Evolutionary conservation across 345 rosid species (phyloP).

Genomic region (Raphanus raphanistrum): DNA sequence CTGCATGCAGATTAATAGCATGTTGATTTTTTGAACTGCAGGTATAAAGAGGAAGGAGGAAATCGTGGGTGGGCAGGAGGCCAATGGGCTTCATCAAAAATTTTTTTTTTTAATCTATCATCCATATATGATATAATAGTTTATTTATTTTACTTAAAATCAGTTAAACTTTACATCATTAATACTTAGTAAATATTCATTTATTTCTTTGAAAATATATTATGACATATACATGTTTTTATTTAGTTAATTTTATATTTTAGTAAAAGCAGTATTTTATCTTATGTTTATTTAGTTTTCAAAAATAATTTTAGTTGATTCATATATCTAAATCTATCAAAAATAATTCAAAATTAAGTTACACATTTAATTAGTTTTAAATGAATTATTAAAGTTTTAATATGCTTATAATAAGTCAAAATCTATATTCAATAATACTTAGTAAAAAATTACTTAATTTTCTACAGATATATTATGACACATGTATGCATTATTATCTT

Average conservation of each 20-base stretch:
- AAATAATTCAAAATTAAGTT: too few species aligned
- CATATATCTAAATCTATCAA: too few species aligned
- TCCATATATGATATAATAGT: too few species aligned
- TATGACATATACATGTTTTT: not conserved
- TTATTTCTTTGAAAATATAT: too few species aligned
- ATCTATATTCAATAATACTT: not conserved
- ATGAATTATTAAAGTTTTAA: not conserved
- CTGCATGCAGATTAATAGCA: not conserved
- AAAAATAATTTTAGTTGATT: not conserved
- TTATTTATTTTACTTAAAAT: too few species aligned
- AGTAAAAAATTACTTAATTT: not conserved
- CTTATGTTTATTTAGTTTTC: not conserved
- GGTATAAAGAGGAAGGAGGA: not conserved
- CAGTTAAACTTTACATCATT: too few species aligned
- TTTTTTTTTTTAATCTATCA: too few species aligned
- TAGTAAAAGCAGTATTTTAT: not conserved
- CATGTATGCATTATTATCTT: not conserved
- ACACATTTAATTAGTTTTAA: not conserved
- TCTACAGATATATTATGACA: not conserved
- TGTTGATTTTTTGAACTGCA: not conserved
- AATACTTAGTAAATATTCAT: not conserved
- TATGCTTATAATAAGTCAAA: too few species aligned
- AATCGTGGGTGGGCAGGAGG: not conserved
- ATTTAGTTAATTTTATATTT: not conserved
- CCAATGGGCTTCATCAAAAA: too few species aligned